These are phyloP conservation scores for Lepiota brunneoincarnata DNA, from an alignment of 768 basidiomycete genomes.

Conservation along the genomic window DNA sequence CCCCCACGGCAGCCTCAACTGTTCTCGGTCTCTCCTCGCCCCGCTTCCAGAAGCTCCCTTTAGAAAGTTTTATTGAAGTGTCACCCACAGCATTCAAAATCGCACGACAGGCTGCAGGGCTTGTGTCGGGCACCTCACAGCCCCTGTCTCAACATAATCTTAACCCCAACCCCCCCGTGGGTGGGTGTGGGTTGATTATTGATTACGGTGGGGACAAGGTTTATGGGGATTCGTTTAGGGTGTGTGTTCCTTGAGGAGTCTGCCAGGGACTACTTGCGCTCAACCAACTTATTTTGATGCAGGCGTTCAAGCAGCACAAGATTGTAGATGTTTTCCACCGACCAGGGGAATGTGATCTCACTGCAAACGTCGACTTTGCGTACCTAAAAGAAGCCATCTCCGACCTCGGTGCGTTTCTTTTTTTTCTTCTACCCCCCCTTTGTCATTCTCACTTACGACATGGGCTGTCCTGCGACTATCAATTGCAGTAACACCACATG, in stretches of 20 bases:
- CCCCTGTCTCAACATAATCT: slow-evolving; percentile 6
- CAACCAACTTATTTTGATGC: not conserved
- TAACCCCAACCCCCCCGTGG: slow-evolving; percentile 18
- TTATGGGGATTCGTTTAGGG: slow-evolving; percentile 77
- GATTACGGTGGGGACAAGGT: slow-evolving; percentile 84
- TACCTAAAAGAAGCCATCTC: slow-evolving; percentile 77
- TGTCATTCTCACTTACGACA: not conserved
- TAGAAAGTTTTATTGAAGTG: slow-evolving; percentile 79
- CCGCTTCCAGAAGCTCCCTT: slow-evolving; percentile 65
- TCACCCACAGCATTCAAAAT: slow-evolving; percentile 68
- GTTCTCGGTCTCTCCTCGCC: slow-evolving; percentile 64
- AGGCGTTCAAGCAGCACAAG: slow-evolving; percentile 91
- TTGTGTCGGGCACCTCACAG: slow-evolving; percentile 37
- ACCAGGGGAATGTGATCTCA: slow-evolving; percentile 89
- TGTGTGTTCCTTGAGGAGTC: slow-evolving; percentile 35
- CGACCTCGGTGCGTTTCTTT: slow-evolving; percentile 50
- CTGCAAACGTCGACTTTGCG: slow-evolving; percentile 95
- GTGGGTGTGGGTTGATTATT: slow-evolving; percentile 73
- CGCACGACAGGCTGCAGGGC: slow-evolving; percentile 63
- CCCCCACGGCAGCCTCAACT: slow-evolving; percentile 47
- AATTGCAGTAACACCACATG: slow-evolving; percentile 43
- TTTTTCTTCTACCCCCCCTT: not conserved
- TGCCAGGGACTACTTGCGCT: not conserved
- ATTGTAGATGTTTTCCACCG: slow-evolving; percentile 81
- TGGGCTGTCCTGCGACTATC: slow-evolving; percentile 23